These are phyloP conservation scores for Amanita rubescens DNA, from an alignment of 768 basidiomycete genomes.

Conservation along the genomic window DNA sequence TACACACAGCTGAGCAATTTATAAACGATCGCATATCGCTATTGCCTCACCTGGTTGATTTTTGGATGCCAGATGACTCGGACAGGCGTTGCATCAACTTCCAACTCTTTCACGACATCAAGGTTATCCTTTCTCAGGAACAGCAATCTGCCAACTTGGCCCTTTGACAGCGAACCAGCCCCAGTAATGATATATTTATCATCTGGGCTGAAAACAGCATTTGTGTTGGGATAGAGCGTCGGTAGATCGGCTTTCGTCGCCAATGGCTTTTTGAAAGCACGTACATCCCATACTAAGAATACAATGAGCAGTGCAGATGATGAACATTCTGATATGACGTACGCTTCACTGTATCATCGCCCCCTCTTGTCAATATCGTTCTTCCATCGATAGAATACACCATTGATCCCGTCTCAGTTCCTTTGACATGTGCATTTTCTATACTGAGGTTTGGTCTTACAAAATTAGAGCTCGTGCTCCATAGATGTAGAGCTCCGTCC, in stretches of 20 bases:
- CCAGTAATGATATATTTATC: constrained; percentile 87
- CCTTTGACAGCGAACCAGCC: constrained; percentile 57
- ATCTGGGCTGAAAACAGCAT: constrained; percentile 93
- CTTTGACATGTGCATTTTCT: constrained; percentile 83
- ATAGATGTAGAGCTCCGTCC: constrained; percentile 91
- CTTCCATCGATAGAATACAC: constrained; percentile 85
- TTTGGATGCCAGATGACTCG: constrained; percentile 92
- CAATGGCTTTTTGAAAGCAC: constrained; percentile 86
- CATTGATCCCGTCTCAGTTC: constrained; percentile 80
- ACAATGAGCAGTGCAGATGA: neutral
- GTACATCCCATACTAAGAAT: constrained; percentile 84
- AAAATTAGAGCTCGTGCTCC: constrained; percentile 90
- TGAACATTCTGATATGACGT: constrained; percentile 27
- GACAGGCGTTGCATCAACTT: constrained; percentile 75
- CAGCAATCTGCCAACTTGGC: constrained; percentile 61
- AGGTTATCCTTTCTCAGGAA: constrained; percentile 68
- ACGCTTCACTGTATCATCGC: constrained; percentile 95
- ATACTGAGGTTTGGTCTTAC: constrained; percentile 82
- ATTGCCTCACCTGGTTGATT: constrained; percentile 82
- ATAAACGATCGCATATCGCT: constrained; percentile 7
- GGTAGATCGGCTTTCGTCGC: constrained; percentile 54
- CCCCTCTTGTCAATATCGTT: constrained; percentile 82
- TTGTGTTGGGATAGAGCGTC: constrained; percentile 87
- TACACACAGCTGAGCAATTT: constrained; percentile 24
- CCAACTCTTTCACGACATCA: constrained; percentile 58